phyloP scores from a whole-genome alignment of 805 yeast species.

The Saccharomycopsis vini region DNA sequence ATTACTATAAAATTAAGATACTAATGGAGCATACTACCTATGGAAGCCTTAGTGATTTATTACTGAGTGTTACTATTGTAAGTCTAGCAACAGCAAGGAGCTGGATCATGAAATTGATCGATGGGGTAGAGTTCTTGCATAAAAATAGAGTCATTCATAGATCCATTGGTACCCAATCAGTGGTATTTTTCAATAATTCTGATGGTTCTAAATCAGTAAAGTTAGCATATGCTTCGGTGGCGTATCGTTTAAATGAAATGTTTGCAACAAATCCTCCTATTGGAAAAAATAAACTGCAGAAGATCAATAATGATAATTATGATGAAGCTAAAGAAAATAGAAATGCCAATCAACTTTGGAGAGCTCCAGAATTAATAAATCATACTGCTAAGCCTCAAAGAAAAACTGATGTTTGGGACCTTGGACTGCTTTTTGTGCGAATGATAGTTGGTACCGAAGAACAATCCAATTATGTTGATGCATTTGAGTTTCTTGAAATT shows the following conservation, averaged over 20 bases:
- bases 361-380: constrained; percentile 63
- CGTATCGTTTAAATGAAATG: constrained; percentile 38
- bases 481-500: constrained; percentile 50
- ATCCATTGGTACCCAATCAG: constrained; percentile 51
- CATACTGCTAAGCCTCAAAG: constrained; percentile 45
- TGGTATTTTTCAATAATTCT: constrained; percentile 40
- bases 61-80: constrained; percentile 58
- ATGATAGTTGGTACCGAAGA: constrained; percentile 53
- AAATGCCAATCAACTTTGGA: constrained; percentile 38
- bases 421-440: constrained; percentile 71
- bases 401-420: constrained; percentile 89
- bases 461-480: constrained; percentile 46
- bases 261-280: constrained; percentile 30
- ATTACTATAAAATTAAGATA: constrained; percentile 59
- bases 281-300: constrained; percentile 16
- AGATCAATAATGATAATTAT: constrained; percentile 12
- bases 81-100: constrained; percentile 70
- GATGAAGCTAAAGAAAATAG: constrained; percentile 19
- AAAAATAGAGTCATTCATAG: constrained; percentile 79
- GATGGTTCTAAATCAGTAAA: constrained; percentile 49
- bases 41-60: constrained; percentile 50
- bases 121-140: constrained; percentile 77
- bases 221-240: constrained; percentile 52
- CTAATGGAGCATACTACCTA: constrained; percentile 55
- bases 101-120: constrained; percentile 83